phyloP scores from a whole-genome alignment of 495 filamentous ascomycete genomes.

The Podospora appendiculata region DNA sequence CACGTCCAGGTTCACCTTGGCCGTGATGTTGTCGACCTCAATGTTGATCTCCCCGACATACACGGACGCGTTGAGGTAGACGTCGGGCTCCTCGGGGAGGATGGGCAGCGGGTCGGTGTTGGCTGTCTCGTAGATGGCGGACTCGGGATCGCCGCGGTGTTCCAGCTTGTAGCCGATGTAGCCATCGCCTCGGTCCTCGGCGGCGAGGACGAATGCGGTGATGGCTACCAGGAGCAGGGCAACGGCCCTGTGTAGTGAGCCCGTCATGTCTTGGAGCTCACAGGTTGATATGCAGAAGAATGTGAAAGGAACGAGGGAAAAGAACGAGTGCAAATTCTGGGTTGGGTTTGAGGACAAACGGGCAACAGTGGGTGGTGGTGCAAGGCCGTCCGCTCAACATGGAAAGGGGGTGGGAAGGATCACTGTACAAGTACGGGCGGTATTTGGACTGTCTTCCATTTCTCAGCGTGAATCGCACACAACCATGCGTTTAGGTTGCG shows the following conservation, averaged over 20 bases:
- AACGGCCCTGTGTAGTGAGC: slow-evolving; percentile 15
- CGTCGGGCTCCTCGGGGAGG: slow-evolving; percentile 38
- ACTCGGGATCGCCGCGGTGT: slow-evolving; percentile 37
- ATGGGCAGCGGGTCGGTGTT: slow-evolving; percentile 34
- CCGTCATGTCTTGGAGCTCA: slow-evolving; percentile 11
- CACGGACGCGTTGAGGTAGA: slow-evolving; percentile 49
- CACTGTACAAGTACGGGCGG: slow-evolving; percentile 6
- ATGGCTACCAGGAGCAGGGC: slow-evolving; percentile 20
- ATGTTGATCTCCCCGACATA: slow-evolving; percentile 46
- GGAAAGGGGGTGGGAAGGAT: slow-evolving; percentile 1
- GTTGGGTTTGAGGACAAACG: neutral
- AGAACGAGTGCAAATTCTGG: neutral
- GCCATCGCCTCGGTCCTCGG: slow-evolving; percentile 19
- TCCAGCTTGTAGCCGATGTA: slow-evolving; percentile 49
- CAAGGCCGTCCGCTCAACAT: neutral
- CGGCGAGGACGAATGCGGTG: neutral
- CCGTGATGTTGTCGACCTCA: slow-evolving; percentile 48
- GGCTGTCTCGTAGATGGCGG: slow-evolving; percentile 42
- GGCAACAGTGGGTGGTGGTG: neutral
- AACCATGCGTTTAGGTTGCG: no score
- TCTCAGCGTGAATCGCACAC: no score
- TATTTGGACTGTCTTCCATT: no score
- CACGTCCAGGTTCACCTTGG: slow-evolving; percentile 52
- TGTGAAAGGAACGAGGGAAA: slow-evolving; percentile 6
- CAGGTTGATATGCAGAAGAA: neutral